Evolutionary conservation across 495 filamentous ascomycete genomes (phyloP).

Genomic region (Aspergillus taichungensis): DNA sequence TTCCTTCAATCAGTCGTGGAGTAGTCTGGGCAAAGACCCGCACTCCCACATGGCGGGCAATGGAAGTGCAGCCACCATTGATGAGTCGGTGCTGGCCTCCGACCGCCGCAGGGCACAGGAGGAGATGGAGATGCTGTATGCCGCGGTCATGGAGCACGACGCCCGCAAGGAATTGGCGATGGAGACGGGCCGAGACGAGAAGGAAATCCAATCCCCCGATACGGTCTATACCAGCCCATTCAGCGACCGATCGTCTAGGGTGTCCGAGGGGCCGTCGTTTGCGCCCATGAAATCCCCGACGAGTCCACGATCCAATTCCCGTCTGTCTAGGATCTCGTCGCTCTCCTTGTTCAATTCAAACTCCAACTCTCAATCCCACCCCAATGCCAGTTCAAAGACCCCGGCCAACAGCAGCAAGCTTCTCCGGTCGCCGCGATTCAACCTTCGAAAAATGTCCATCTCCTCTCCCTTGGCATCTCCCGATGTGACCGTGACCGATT

Average conservation of each 20-base stretch:
- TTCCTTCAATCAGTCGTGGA: slow-evolving; percentile 33
- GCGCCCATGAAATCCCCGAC: slow-evolving; percentile 16
- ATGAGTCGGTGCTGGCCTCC: slow-evolving; percentile 61
- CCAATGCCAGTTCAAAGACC: slow-evolving; percentile 41
- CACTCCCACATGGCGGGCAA: slow-evolving; percentile 32
- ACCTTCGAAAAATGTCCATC: slow-evolving; percentile 47
- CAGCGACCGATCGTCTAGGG: slow-evolving; percentile 21
- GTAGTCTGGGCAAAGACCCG: slow-evolving; percentile 25
- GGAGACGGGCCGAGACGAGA: slow-evolving; percentile 15
- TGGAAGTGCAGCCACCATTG: slow-evolving; percentile 54
- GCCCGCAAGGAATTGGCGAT: slow-evolving; percentile 48
- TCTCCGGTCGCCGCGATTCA: slow-evolving; percentile 39
- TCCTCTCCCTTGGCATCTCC: slow-evolving; percentile 50
- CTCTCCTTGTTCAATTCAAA: slow-evolving; percentile 45
- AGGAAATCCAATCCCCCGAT: slow-evolving; percentile 25
- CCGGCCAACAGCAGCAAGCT: slow-evolving; percentile 41
- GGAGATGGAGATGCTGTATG: slow-evolving; percentile 85
- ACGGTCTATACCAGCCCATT: slow-evolving; percentile 31
- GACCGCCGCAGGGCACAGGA: slow-evolving; percentile 65
- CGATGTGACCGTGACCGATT: slow-evolving; percentile 23
- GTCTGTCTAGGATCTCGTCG: slow-evolving; percentile 38
- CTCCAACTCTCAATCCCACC: background rate
- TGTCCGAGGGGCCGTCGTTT: slow-evolving; percentile 11
- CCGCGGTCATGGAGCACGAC: slow-evolving; percentile 84
- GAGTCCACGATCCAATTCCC: slow-evolving; percentile 26